Evolutionary conservation across 768 basidiomycete species (phyloP).

Genomic region (Termitomyces sp.): DNA sequence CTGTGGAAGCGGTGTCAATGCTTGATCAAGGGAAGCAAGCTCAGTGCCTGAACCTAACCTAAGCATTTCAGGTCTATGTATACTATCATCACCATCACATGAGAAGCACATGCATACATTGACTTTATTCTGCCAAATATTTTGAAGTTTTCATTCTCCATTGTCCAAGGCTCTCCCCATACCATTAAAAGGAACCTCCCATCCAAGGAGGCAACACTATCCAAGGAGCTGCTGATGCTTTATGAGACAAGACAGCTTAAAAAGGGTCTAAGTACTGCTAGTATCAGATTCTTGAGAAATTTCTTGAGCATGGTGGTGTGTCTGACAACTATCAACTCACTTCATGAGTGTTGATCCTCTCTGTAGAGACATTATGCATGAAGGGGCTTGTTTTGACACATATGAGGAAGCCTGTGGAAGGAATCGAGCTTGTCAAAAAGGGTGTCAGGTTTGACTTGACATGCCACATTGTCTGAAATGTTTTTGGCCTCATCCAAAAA

Average conservation of each 20-base stretch:
- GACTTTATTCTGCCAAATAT: conserved; percentile 24
- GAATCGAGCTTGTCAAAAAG: conserved; percentile 79
- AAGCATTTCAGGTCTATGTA: conserved; percentile 65
- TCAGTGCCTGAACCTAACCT: conserved; percentile 59
- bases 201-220: conserved; percentile 79
- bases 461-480: conserved; percentile 98
- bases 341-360: conserved; percentile 3
- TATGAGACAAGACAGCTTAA: conserved; percentile 91
- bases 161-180: conserved; percentile 34
- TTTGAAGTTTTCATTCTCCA: conserved; percentile 15
- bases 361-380: conserved; percentile 90
- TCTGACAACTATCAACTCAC: neutral
- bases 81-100: conserved; percentile 48
- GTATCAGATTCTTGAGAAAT: conserved; percentile 93
- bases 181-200: conserved; percentile 60
- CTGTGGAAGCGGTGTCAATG: conserved; percentile 77
- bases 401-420: conserved; percentile 77
- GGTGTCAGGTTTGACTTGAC: conserved; percentile 78
- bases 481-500: conserved; percentile 92
- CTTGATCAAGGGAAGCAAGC: conserved; percentile 85
- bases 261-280: conserved; percentile 83
- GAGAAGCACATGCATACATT: conserved; percentile 33
- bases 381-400: conserved; percentile 86
- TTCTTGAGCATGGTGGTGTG: conserved; percentile 92
- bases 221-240: conserved; percentile 80